phyloP scores from a whole-genome alignment of 352 stramenopile genomes.

The Phytophthora sojae region DNA sequence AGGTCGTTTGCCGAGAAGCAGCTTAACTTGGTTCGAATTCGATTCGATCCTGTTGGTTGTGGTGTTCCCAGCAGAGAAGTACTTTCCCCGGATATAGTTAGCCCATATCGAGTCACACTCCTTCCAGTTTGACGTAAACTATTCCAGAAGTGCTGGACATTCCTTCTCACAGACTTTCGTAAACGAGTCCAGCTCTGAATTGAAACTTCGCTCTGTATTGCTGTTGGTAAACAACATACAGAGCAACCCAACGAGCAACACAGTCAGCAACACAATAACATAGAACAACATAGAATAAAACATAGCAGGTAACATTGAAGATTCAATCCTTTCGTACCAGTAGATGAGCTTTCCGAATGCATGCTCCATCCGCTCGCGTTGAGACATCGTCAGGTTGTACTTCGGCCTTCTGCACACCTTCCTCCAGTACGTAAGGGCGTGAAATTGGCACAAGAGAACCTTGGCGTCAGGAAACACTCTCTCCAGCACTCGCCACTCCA shows the following conservation, averaged over 20 bases:
- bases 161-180: background rate
- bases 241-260: constrained; percentile 2
- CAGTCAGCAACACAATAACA: no score
- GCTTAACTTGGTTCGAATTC: constrained; percentile 36
- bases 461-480: constrained; percentile 2
- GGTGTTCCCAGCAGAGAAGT: constrained; percentile 27
- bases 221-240: constrained; percentile 1
- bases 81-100: constrained; percentile 11
- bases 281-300: constrained; percentile 6
- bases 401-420: constrained; percentile 5
- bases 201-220: background rate
- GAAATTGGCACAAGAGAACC: constrained; percentile 17
- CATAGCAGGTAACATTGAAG: background rate
- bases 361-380: constrained; percentile 14
- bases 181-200: constrained; percentile 1
- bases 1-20: constrained; percentile 11
- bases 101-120: constrained; percentile 26
- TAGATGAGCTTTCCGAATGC: constrained; percentile 11
- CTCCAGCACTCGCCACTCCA: constrained; percentile 16
- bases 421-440: constrained; percentile 17
- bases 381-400: constrained; percentile 16
- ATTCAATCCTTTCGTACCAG: background rate
- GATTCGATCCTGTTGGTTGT: constrained; percentile 35
- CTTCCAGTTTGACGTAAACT: constrained; percentile 23
- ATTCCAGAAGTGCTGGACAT: constrained; percentile 5